Percentiles rank a stretch among this genome's conserved stretches.
Evolutionary conservation across 2,329 filamentous ascomycete genomes (phyloP).

Genomic region (Hypoxylon sp.): DNA sequence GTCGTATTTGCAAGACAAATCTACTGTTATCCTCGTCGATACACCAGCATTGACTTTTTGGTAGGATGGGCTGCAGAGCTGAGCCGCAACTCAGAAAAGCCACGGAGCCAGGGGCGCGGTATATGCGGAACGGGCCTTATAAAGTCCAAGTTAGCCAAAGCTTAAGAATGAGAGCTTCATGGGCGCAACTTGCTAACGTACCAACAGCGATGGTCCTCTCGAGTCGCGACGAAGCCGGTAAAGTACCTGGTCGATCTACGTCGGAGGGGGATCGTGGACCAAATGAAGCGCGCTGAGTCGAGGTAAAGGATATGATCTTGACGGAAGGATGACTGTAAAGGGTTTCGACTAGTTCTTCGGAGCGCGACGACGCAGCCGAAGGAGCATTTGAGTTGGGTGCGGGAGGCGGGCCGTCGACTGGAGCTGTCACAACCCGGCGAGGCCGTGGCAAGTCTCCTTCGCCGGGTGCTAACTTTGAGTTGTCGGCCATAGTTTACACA

Average conservation of each 20-base stretch:
- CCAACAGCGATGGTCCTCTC: slow-evolving; percentile 79
- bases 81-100: slow-evolving; percentile 89
- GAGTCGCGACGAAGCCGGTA: slow-evolving; percentile 52
- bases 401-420: slow-evolving; percentile 51
- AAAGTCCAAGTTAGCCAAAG: slow-evolving; percentile 13
- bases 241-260: slow-evolving; percentile 54
- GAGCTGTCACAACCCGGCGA: slow-evolving; percentile 59
- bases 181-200: slow-evolving; percentile 57
- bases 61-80: slow-evolving; percentile 87
- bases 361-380: slow-evolving; percentile 35
- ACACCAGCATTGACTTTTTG: slow-evolving; percentile 94
- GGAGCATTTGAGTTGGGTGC: slow-evolving; percentile 37
- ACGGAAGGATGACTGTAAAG: slow-evolving; percentile 81
- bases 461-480: slow-evolving; percentile 25
- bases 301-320: slow-evolving; percentile 74
- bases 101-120: slow-evolving; percentile 87
- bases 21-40: slow-evolving; percentile 84
- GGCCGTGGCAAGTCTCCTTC: slow-evolving; percentile 39
- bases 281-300: slow-evolving; percentile 49
- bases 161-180: slow-evolving; percentile 27
- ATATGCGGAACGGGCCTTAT: slow-evolving; percentile 82
- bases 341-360: slow-evolving; percentile 70
- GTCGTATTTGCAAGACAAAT: slow-evolving; percentile 88
- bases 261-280: slow-evolving; percentile 55
- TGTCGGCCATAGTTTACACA: slow-evolving; percentile 34